Base-by-base conservation (phyloP, 768 basidiomycete genomes). In the Pholiota conissans region DNA sequence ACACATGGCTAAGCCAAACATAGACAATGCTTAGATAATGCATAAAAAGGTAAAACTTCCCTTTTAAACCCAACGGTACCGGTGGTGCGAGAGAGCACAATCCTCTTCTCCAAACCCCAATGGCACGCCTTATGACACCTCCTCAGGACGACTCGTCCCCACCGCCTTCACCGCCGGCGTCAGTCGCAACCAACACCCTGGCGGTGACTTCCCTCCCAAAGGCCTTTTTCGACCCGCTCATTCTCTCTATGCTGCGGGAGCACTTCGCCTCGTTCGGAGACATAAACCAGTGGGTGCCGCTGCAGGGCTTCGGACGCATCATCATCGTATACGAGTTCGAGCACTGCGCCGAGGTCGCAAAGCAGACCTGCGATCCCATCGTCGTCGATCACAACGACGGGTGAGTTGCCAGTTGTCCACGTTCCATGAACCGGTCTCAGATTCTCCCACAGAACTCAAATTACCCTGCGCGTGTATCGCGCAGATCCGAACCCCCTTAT, bases 241-340 rank as follows among this genome's bases (percentile, higher is more conserved):
- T 90, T 58, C 78, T 94, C 22, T 72, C 80, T 10, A 81, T 89
- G 16, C 76, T 98, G 22, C 80, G 76, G 39, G 73, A 78, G 20
- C 88, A 95, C 67, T 98, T 98, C 68, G 76, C 76, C 3, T 67
- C 78, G 2, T 95, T 89, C 63, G 96, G 97, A 16, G 74, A 80
- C 24, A 85, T 99, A n/a, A 86, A 90, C 65, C 83, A 88, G 64
- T 99, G 95, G 95, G 92, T 90, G 0, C 93, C 94, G 3, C 73
- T 98, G 5, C 84, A 82, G 18, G 86, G 85, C 5, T 93, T 98
- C 65, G 83, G 85, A 0, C 81, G 95, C 27, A 87, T 94, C 29
- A 84, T 98, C 55, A 73, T 96, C 20, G 92, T 97, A 0, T 98
- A 87, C 68, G 77, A 80, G 24, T 67, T 70, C 11, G 85, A 86